Percentiles rank a stretch among this genome's conserved stretches.
These are phyloP conservation scores for Amanita fuliginea DNA, from an alignment of 768 basidiomycete genomes.

Conservation along the genomic window DNA sequence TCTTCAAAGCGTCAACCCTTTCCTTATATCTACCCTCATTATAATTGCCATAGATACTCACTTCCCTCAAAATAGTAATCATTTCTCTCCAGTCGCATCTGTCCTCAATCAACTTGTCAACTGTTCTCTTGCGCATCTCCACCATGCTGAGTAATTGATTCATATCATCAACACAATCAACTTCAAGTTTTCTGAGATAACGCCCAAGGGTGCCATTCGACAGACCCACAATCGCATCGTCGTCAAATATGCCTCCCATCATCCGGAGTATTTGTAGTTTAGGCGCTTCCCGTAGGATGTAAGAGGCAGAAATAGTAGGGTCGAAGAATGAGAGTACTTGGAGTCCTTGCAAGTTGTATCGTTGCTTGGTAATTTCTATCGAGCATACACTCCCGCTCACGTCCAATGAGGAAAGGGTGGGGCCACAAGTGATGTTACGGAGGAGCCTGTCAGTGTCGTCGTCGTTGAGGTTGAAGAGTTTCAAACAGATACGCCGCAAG, in stretches of 20 bases:
- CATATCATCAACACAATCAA: background rate
- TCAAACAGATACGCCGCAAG: no score
- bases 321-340: background rate
- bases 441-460: background rate
- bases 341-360: background rate
- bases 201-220: background rate
- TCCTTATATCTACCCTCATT: no score
- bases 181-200: background rate
- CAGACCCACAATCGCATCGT: background rate
- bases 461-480: background rate
- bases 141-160: background rate
- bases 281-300: background rate
- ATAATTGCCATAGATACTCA: no score
- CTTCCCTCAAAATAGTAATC: no score
- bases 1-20: no score
- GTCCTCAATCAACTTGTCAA: no score
- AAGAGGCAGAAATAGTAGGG: background rate
- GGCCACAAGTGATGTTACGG: background rate
- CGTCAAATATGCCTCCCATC: background rate
- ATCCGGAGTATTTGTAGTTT: background rate
- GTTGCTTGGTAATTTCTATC: background rate
- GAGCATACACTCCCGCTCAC: background rate
- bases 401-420: background rate
- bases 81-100: no score
- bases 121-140: background rate